These are phyloP conservation scores for Phaffia tasmanica DNA, from an alignment of 768 basidiomycete species.

Conservation along the genomic window DNA sequence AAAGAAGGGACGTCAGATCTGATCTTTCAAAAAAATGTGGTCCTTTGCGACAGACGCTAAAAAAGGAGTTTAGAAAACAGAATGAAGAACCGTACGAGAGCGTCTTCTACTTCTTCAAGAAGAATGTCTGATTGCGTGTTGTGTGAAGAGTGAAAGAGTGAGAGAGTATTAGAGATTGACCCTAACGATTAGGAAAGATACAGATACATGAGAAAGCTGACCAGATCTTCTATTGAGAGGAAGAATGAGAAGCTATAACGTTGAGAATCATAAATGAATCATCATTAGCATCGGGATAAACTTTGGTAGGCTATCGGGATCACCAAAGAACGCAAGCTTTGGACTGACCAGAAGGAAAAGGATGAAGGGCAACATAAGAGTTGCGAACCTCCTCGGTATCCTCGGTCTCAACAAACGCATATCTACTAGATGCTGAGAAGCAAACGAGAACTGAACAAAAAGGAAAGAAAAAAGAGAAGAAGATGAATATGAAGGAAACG, in stretches of 20 bases:
- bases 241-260: slow-evolving; percentile 12
- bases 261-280: background rate
- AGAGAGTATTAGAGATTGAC: no score
- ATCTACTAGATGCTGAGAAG: background rate
- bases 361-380: slow-evolving; percentile 16
- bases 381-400: slow-evolving; percentile 11
- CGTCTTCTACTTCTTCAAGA: slow-evolving; percentile 16
- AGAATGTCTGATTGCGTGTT: slow-evolving; percentile 6
- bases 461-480: background rate
- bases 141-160: no score
- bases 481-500: background rate
- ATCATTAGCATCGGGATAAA: background rate
- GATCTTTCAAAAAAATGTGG: no score
- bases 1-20: no score
- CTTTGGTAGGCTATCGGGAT: background rate
- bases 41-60: no score
- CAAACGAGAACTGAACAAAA: background rate
- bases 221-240: slow-evolving; percentile 17
- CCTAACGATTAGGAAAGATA: no score
- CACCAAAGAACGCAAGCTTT: background rate
- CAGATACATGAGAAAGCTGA: no score
- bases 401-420: slow-evolving; percentile 4
- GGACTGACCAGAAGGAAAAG: slow-evolving; percentile 15
- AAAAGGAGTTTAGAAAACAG: no score
- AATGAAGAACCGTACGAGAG: background rate